Percentiles rank a stretch among this genome's conserved stretches.
Conservation (phyloP, 1,139 yeast species). For the Geotrichum candidum region DNA sequence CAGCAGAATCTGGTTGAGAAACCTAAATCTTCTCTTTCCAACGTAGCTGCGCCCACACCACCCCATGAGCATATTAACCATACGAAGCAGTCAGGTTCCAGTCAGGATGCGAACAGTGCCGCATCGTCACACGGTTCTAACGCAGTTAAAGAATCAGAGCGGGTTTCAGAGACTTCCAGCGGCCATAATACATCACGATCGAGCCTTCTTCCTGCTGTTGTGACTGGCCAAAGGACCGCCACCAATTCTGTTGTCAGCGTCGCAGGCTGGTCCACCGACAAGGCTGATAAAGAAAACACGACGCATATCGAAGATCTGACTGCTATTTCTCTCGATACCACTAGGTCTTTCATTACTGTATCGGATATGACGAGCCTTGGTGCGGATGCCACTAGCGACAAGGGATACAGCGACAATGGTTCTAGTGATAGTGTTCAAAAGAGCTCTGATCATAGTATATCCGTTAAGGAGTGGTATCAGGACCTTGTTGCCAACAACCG, state of each 20-base stretch:
- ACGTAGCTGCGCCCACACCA: neutral
- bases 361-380: neutral
- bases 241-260: too few species aligned
- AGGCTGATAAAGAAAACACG: neutral
- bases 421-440: neutral
- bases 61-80: neutral
- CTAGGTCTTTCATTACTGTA: neutral
- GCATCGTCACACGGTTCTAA: neutral
- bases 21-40: constrained; percentile 1
- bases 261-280: too few species aligned
- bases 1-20: neutral
- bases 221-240: neutral
- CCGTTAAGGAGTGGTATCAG: constrained; percentile 13
- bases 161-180: neutral
- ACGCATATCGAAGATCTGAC: neutral
- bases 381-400: neutral
- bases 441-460: neutral
- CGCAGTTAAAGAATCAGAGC: constrained; percentile 6
- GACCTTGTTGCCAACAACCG: constrained; percentile 2
- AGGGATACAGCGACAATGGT: neutral
- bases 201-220: neutral
- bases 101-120: neutral
- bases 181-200: neutral
- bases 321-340: neutral
- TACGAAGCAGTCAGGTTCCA: neutral